Evolutionary conservation across 1,284 basidiomycete genomes (phyloP).

Genomic region (Fomitopsis schrenkii): DNA sequence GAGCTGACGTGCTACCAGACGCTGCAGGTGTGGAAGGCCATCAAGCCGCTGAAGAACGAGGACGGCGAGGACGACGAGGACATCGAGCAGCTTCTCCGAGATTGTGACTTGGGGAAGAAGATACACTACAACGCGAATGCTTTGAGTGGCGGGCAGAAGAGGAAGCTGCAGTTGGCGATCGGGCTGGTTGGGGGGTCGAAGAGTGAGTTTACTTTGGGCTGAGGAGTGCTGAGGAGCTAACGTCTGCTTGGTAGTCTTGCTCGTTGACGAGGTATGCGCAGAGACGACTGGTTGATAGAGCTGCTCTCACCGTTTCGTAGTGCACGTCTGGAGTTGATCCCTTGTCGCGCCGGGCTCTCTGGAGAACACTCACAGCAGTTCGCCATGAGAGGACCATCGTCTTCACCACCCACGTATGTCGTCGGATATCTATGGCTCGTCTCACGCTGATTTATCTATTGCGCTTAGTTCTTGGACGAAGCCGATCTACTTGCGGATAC

Average conservation of each 20-base stretch:
- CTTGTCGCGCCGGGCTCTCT: slow-evolving; percentile 70
- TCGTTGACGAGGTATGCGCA: slow-evolving; percentile 58
- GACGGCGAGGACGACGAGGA: slow-evolving; percentile 40
- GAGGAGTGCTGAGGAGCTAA: not conserved
- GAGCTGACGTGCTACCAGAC: slow-evolving; percentile 75
- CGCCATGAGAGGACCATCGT: slow-evolving; percentile 62
- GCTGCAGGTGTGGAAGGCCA: slow-evolving; percentile 65
- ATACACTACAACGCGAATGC: slow-evolving; percentile 61
- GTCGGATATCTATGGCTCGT: slow-evolving; percentile 3
- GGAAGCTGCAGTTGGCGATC: slow-evolving; percentile 77
- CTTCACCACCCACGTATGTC: slow-evolving; percentile 64
- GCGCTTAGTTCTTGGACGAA: slow-evolving; percentile 66
- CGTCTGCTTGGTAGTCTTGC: slow-evolving; percentile 43
- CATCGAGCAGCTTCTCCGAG: slow-evolving; percentile 55
- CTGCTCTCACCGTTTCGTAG: slow-evolving; percentile 20
- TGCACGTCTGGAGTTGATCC: slow-evolving; percentile 82
- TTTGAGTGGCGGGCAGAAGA: slow-evolving; percentile 77
- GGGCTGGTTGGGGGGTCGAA: slow-evolving; percentile 73
- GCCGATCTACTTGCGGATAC: slow-evolving; percentile 75
- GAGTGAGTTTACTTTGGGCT: slow-evolving; percentile 31
- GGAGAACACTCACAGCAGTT: slow-evolving; percentile 67
- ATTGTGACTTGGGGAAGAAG: slow-evolving; percentile 72
- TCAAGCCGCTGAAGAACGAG: slow-evolving; percentile 59
- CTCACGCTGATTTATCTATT: not conserved
- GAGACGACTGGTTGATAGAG: not conserved